Base-by-base conservation (phyloP, 768 basidiomycete genomes). In the Mycena metata region DNA sequence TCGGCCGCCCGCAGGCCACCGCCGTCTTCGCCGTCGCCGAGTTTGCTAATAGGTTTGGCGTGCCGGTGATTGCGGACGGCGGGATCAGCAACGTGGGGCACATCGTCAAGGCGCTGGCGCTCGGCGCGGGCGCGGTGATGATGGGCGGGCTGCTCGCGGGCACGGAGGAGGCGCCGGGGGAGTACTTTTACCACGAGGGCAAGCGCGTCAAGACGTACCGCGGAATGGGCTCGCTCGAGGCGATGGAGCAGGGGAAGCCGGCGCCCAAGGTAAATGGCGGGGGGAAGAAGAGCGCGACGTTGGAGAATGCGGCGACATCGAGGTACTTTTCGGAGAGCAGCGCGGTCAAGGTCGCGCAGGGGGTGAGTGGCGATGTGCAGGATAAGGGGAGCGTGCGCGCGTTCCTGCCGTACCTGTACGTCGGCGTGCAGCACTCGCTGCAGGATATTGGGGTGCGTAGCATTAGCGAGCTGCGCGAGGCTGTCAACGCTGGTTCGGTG, bases 181-280 rank as follows among this genome's bases (percentile, higher is more conserved):
- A 99, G 83, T 99, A 98, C 84, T 99, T 98, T 80, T 99, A 97
- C 82, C 96, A 99, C 76, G 96, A 98, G 71, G 98, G 98, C 70
- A 98, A 98, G 85, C 92, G 98, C 54, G 96, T 99, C 78, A 99
- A 99, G 87, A 91, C 96, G 39, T 99, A 99, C 82, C 91, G 98
- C 64, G 98, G 98, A 6, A 99, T 99, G 98, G 97, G 98, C 21
- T 94, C 92, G 76, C 85, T 98, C 75, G 95, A 96, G 81, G 94
- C 95, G 4, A 96, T 96, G 94, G 93, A 94, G 62, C 89, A 93
- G 72, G 90, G 91, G 42, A 90, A 89, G 69, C 77, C 86, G 3
- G 76, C 74, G 54, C 76, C 76, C 36, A 67, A 41, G 21, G 64
- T 63, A 16, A 74, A 73, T 56, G 77, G 72, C 26, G 74, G 72